Conservation (phyloP, 2,329 filamentous ascomycete genomes). For the Fusarium haematococcum region DNA sequence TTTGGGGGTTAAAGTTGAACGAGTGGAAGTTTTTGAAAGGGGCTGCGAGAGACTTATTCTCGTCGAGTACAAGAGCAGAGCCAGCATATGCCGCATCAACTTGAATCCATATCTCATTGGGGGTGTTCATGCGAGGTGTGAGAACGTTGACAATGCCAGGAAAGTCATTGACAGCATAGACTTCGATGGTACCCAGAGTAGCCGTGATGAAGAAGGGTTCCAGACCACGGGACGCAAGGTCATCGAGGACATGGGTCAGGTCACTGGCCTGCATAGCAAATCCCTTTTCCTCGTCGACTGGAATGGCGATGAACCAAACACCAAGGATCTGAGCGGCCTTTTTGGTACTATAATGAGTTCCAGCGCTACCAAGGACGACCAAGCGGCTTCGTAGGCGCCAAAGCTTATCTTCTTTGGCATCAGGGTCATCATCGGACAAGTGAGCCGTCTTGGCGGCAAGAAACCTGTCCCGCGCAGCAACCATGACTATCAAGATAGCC, state of each 20-base stretch:
- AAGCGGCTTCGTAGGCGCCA: constrained; percentile 66
- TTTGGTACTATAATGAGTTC: constrained; percentile 85
- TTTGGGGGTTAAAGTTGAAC: constrained; percentile 97
- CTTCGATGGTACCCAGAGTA: constrained; percentile 87
- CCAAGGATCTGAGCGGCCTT: constrained; percentile 91
- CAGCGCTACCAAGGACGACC: constrained; percentile 83
- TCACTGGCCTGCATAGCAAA: constrained; percentile 77
- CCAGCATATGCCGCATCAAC: constrained; percentile 95
- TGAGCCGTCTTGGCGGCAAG: constrained; percentile 70
- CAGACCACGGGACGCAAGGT: constrained; percentile 75
- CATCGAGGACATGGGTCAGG: constrained; percentile 71
- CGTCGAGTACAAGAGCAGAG: constrained; percentile 82
- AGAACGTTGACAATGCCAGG: constrained; percentile 70
- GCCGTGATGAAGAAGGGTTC: constrained; percentile 89
- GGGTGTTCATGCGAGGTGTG: constrained; percentile 40
- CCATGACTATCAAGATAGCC: constrained; percentile 88
- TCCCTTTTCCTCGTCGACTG: constrained; percentile 70
- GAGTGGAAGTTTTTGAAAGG: constrained; percentile 79
- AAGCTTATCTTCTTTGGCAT: constrained; percentile 77
- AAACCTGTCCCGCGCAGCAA: constrained; percentile 86
- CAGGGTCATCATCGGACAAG: constrained; percentile 55
- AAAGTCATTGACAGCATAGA: constrained; percentile 89
- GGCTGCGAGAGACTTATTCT: constrained; percentile 77
- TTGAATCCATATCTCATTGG: constrained; percentile 83
- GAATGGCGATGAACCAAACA: constrained; percentile 79